Conservation (phyloP, 2,329 filamentous ascomycete genomes). For the Huntiella moniliformis region DNA sequence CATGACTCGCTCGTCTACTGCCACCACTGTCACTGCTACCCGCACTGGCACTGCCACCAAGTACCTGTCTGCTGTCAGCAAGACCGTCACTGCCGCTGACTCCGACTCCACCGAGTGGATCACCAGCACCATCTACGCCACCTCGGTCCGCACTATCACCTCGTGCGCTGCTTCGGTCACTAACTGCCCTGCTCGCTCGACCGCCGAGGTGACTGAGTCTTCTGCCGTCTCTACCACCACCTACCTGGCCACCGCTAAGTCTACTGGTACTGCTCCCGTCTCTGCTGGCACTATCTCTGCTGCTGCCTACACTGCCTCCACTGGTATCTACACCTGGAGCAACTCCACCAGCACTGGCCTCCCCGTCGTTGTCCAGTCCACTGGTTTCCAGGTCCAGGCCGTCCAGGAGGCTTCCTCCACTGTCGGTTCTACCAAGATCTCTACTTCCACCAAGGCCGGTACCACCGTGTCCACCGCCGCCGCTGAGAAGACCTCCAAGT, state of each 20-base stretch:
- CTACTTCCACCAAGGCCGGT: not conserved
- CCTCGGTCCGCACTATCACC: slow-evolving; percentile 6
- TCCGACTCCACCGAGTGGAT: not conserved
- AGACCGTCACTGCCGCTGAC: not conserved
- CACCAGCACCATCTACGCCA: slow-evolving; percentile 4
- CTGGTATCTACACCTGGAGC: not conserved
- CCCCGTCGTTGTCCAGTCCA: no score
- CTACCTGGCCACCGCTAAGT: slow-evolving; percentile 18
- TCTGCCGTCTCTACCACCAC: slow-evolving; percentile 30
- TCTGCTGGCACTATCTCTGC: not conserved
- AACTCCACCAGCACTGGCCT: not conserved
- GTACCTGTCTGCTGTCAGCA: slow-evolving; percentile 2
- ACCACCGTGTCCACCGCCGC: slow-evolving; percentile 3
- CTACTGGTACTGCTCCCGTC: not conserved
- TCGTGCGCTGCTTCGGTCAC: slow-evolving; percentile 5
- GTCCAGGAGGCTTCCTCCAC: no score
- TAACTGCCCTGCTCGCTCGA: slow-evolving; percentile 6
- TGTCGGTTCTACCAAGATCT: not conserved
- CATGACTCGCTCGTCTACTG: slow-evolving; percentile 15
- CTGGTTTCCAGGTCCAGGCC: no score
- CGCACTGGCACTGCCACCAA: not conserved
- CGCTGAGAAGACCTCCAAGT: not conserved
- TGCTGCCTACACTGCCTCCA: not conserved
- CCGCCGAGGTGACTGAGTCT: slow-evolving; percentile 1
- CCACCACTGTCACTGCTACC: slow-evolving; percentile 20